phyloP scores from a whole-genome alignment of 2,329 filamentous ascomycete genomes.

The Pseudogymnoascus sp. region DNA sequence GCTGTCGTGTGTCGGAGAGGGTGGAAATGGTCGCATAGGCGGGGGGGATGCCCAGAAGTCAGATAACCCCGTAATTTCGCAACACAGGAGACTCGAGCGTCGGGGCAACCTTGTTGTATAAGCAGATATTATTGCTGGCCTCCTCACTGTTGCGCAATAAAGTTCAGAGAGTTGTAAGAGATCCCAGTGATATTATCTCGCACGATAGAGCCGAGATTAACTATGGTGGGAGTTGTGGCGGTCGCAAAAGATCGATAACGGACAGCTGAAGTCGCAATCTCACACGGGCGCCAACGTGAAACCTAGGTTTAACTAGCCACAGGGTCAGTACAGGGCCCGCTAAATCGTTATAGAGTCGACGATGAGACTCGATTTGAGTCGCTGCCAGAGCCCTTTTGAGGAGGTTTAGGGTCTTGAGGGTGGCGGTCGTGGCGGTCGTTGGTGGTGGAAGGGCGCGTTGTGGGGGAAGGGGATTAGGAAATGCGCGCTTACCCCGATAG shows the following conservation, averaged over 20 bases:
- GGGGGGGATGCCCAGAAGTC: not conserved
- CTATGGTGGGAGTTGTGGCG: not conserved
- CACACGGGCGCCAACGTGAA: not conserved
- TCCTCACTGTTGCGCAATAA: not conserved
- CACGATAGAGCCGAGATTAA: not conserved
- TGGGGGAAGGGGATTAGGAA: not conserved
- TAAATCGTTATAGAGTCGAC: not conserved
- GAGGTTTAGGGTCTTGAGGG: not conserved
- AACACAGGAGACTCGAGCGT: not conserved
- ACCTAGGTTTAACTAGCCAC: not conserved
- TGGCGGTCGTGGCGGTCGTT: not conserved
- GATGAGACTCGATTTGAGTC: not conserved
- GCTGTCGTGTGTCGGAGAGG: not conserved
- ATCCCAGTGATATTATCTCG: not conserved
- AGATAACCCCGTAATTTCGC: not conserved
- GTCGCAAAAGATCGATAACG: not conserved
- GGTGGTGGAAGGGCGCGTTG: not conserved
- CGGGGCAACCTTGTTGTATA: not conserved
- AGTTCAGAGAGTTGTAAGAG: not conserved
- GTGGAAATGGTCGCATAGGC: not conserved
- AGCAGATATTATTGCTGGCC: not conserved
- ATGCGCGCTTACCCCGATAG: not conserved
- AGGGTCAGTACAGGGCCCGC: not conserved
- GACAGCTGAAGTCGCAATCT: slow-evolving; percentile 3
- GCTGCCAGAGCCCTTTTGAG: not conserved